A percentile compares a stretch with the other conserved stretches of the same genome.
These are phyloP conservation scores for Candida sp. DNA, from an alignment of 1,139 yeast species.

Conservation along the genomic window DNA sequence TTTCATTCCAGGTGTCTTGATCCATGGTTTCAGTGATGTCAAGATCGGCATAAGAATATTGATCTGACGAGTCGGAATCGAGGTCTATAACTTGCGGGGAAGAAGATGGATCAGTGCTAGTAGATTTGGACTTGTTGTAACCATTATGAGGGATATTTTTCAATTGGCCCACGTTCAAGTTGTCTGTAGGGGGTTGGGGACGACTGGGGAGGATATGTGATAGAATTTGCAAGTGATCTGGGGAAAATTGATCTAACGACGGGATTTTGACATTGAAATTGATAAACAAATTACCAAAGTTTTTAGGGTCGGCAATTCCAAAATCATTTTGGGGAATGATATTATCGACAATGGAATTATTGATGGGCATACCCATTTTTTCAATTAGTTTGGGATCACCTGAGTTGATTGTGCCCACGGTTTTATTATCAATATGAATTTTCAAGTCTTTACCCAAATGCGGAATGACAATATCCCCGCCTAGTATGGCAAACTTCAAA, in stretches of 20 bases:
- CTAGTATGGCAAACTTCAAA: conserved; percentile 50
- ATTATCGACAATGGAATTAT: conserved; percentile 16
- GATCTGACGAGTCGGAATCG: not conserved
- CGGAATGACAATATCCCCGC: conserved; percentile 44
- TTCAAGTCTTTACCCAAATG: conserved; percentile 39
- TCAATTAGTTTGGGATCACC: conserved; percentile 46
- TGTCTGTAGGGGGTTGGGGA: not conserved
- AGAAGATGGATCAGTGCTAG: not conserved
- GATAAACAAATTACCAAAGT: conserved; percentile 39
- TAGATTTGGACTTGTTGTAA: no score
- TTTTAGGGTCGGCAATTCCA: conserved; percentile 13
- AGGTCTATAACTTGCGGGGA: not conserved
- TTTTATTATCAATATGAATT: conserved; percentile 45
- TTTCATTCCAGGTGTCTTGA: conserved; percentile 18
- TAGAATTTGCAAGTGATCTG: conserved; percentile 20
- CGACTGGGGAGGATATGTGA: conserved; percentile 14
- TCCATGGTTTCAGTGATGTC: conserved; percentile 18
- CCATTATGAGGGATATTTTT: conserved; percentile 13
- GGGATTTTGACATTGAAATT: conserved; percentile 41
- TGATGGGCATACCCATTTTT: conserved; percentile 65
- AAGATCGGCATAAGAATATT: conserved; percentile 23
- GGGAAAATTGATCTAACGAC: conserved; percentile 22
- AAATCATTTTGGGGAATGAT: conserved; percentile 8
- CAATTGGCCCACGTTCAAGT: conserved; percentile 15
- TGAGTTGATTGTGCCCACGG: conserved; percentile 42